Evolutionary conservation across 345 rosid species (phyloP).

Genomic region (Ailanthus altissimus): DNA sequence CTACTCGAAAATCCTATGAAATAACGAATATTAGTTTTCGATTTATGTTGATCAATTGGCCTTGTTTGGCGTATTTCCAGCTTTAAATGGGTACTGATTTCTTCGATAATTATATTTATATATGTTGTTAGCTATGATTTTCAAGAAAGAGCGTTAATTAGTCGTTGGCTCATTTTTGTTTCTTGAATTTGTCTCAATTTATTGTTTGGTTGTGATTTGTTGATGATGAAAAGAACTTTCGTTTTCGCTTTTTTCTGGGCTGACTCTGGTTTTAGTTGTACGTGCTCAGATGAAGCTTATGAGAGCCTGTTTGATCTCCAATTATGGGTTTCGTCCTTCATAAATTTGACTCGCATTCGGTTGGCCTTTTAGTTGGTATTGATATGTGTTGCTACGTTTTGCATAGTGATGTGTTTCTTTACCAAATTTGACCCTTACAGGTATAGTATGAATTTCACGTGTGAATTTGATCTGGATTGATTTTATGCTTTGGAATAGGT

Average conservation of each 20-base stretch:
- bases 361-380: neutral
- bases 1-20: neutral
- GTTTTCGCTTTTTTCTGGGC: neutral
- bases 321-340: neutral
- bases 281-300: neutral
- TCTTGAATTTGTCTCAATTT: neutral
- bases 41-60: neutral
- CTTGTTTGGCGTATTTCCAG: neutral
- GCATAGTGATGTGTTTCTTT: neutral
- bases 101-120: neutral
- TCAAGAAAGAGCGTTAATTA: neutral
- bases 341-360: neutral
- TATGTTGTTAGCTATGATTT: neutral
- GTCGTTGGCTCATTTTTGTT: neutral
- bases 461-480: conserved; percentile 4
- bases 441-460: neutral
- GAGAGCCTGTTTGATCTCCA: neutral
- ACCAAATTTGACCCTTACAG: neutral
- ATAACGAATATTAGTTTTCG: neutral
- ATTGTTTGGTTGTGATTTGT: neutral
- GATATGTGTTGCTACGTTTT: neutral
- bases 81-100: neutral
- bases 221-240: neutral
- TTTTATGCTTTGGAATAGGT: neutral
- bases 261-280: neutral